Evolutionary conservation across 768 basidiomycete genomes (phyloP).

Genomic region (Rhizopogon roseolus): DNA sequence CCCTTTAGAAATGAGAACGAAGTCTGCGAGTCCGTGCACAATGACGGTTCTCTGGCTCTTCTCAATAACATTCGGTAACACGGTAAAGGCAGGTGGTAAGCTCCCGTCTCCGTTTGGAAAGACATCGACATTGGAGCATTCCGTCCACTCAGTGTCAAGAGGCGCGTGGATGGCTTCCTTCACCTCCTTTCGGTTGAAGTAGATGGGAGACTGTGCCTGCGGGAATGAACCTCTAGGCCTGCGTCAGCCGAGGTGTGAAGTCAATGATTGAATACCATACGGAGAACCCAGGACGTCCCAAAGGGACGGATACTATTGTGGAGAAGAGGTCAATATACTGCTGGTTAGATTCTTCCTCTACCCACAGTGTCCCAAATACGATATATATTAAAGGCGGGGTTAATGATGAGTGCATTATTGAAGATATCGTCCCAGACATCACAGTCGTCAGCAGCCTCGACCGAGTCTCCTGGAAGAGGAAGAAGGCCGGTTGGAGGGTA

Average conservation of each 20-base stretch:
- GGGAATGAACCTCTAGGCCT: conserved; percentile 47
- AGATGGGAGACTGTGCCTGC: conserved; percentile 56
- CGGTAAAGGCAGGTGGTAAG: conserved; percentile 55
- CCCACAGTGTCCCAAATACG: conserved; percentile 66
- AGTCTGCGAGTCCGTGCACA: conserved; percentile 70
- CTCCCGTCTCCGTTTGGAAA: conserved; percentile 61
- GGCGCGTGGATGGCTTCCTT: conserved; percentile 68
- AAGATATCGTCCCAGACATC: conserved; percentile 68
- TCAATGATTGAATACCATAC: conserved; percentile 28
- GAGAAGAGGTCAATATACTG: neutral
- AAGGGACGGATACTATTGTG: conserved; percentile 47
- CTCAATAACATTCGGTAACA: conserved; percentile 72
- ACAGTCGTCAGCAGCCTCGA: conserved; percentile 44
- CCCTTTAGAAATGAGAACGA: conserved; percentile 72
- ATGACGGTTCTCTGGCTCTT: conserved; percentile 67
- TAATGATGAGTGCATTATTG: conserved; percentile 52
- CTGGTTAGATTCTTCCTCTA: neutral
- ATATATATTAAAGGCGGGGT: conserved; percentile 77
- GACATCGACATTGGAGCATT: conserved; percentile 57
- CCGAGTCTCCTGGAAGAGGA: conserved; percentile 61
- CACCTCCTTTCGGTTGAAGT: conserved; percentile 67
- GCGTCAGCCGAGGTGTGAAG: neutral
- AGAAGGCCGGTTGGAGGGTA: conserved; percentile 66
- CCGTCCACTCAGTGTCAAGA: conserved; percentile 49
- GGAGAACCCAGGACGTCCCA: conserved; percentile 87